Conservation (phyloP, 331 rosid species). For the Pyracantha coccinea region DNA sequence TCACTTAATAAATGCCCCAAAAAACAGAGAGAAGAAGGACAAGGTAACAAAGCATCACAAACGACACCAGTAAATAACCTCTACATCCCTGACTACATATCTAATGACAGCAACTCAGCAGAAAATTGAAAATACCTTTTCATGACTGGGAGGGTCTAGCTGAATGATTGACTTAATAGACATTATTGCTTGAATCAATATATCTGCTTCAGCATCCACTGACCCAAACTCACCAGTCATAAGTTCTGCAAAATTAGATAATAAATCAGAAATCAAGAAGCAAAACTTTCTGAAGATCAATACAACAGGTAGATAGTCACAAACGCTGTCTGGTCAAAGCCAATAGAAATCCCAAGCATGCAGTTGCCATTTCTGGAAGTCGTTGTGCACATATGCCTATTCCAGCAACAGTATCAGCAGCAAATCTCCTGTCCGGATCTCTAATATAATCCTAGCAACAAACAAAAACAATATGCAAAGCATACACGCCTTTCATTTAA, state of each 20-base stretch:
- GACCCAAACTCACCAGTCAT: slow-evolving; percentile 39
- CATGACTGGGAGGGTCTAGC: slow-evolving; percentile 66
- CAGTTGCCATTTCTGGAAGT: slow-evolving; percentile 65
- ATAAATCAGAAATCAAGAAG: slow-evolving; percentile 14
- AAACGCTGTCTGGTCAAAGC: slow-evolving; percentile 72
- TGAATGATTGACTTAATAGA: slow-evolving; percentile 69
- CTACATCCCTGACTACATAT: not conserved
- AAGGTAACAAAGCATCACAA: not conserved
- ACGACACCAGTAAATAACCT: not conserved
- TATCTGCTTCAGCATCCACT: slow-evolving; percentile 68
- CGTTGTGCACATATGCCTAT: slow-evolving; percentile 79
- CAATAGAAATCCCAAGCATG: slow-evolving; percentile 67
- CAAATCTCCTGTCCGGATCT: slow-evolving; percentile 92
- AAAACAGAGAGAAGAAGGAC: not conserved
- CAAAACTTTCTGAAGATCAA: not conserved
- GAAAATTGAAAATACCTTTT: slow-evolving; percentile 52
- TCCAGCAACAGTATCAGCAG: slow-evolving; percentile 88
- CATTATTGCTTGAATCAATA: slow-evolving; percentile 75
- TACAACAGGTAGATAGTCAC: slow-evolving; percentile 17
- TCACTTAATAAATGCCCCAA: not conserved
- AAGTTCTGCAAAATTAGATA: slow-evolving; percentile 42
- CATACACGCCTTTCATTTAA: slow-evolving; percentile 20
- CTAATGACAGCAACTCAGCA: slow-evolving; percentile 2
- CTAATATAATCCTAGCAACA: slow-evolving; percentile 85
- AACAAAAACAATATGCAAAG: slow-evolving; percentile 33